Conservation (phyloP, 176 grass and related monocot genomes). For the Pontederia crassipes region DNA sequence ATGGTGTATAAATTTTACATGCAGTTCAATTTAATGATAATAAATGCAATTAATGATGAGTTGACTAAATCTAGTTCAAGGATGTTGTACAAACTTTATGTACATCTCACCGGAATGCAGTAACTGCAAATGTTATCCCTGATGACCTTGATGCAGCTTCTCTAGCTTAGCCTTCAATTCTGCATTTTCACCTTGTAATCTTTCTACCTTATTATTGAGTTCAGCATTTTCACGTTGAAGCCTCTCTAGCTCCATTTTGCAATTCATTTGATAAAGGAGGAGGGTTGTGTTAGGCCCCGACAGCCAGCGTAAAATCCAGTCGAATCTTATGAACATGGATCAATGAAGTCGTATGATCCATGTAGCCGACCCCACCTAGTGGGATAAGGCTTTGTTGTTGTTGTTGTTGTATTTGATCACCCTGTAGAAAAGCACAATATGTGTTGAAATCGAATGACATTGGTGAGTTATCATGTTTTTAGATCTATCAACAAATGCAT, state of each 20-base stretch:
- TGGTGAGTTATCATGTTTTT: not conserved
- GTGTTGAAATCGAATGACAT: not conserved
- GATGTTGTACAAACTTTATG: too few species aligned
- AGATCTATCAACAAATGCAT: conserved; percentile 2
- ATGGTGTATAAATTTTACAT: too few species aligned
- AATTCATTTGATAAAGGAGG: conserved; percentile 16
- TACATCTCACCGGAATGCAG: too few species aligned
- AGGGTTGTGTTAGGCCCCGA: too few species aligned
- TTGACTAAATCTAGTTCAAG: not conserved
- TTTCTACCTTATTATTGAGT: conserved; percentile 53
- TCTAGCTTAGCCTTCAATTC: conserved; percentile 33
- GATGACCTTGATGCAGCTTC: not conserved
- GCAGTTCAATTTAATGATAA: too few species aligned
- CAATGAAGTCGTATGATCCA: too few species aligned
- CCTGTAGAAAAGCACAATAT: conserved; percentile 22
- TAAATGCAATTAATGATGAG: too few species aligned
- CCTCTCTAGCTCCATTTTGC: conserved; percentile 33
- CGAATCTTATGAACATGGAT: too few species aligned
- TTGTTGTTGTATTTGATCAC: too few species aligned
- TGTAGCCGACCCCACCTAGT: too few species aligned
- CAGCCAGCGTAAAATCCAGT: too few species aligned
- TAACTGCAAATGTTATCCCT: not conserved
- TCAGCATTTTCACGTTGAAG: conserved; percentile 41
- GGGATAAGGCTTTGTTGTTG: too few species aligned
- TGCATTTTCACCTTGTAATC: conserved; percentile 49